Conservation (phyloP, 2,329 filamentous ascomycete genomes). For the Pseudogymnoascus sp. region DNA sequence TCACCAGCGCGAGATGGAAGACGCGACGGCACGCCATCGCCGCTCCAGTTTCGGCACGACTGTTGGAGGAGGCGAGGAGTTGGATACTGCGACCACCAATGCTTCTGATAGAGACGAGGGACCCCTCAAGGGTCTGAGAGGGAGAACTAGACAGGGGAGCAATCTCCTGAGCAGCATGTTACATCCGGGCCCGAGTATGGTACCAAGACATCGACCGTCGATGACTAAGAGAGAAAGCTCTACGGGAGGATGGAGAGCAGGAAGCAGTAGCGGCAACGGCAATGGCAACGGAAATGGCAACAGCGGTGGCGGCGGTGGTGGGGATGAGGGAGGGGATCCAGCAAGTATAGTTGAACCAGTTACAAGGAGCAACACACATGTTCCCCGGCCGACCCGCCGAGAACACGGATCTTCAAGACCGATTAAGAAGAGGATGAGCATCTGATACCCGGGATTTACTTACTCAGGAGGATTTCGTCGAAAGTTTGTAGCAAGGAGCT, state of each 20-base stretch:
- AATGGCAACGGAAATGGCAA: background rate
- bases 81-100: background rate
- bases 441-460: background rate
- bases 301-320: background rate
- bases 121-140: background rate
- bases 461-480: background rate
- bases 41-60: constrained; percentile 10
- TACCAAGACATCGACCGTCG: background rate
- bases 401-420: background rate
- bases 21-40: constrained; percentile 20
- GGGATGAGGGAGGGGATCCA: background rate
- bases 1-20: constrained; percentile 48
- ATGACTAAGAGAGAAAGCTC: background rate
- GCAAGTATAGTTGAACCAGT: background rate
- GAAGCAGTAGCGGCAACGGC: background rate
- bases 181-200: constrained; percentile 23
- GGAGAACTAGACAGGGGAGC: constrained; percentile 5
- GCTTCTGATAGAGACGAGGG: background rate
- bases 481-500: background rate
- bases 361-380: constrained; percentile 6
- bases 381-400: background rate
- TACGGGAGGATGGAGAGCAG: too few relatives aligned
- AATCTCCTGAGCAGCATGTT: constrained; percentile 24
- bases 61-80: background rate
- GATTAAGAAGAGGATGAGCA: background rate